Evolutionary conservation across 2,329 filamentous ascomycete species (phyloP), one percentile per base, ranked within the genome.

Genomic region (Pseudogymnoascus sp.): DNA sequence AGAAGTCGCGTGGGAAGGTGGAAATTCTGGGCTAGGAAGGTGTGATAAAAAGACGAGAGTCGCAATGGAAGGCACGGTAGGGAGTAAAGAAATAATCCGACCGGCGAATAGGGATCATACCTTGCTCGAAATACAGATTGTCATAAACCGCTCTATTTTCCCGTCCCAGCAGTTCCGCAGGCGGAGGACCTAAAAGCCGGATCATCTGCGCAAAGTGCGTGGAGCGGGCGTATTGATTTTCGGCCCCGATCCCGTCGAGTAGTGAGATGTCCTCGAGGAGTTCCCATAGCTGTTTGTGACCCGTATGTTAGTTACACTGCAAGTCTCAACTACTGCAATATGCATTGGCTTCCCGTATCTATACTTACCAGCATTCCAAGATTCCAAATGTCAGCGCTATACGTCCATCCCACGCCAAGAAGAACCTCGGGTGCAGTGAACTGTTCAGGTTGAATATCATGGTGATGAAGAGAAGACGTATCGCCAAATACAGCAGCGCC

Each of bases 121-220:
- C 21, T 50, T 50, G 5, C 21, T 50, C 44, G 1, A 13, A 50
- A 50, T 29, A 29, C 21, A 50, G 29, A 26, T 29, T 3, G 3
- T 3, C 13, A 50, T 50, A 29, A 29, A 29, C 44, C 13, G n/a
- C 13, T 7, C 4, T 50, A n/a, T 50, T 50, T 2, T 21, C 72
- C 37, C 72, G 71, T 65, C 71, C 64, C 62, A 77, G 63, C 7
- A 78, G 50, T 63, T 74, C 71, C 63, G 66, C 70, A 46, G 74
- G 75, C 4, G 76, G 76, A 37, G 70, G 72, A 13, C 76, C 77
- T 1, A 79, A 67, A 63, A 79, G 69, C 17, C 72, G 73, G 61
- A 77, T 76, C 71, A 79, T 79, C 65, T 79, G 71, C 5, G 77
- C 76, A 9, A 80, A 64, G 64, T 79, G 75, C 60, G 69, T 44